Evolutionary conservation across 169 alveolate genomes (phyloP), one percentile per base, ranked within the genome.

Genomic region (Babesia divergens): DNA sequence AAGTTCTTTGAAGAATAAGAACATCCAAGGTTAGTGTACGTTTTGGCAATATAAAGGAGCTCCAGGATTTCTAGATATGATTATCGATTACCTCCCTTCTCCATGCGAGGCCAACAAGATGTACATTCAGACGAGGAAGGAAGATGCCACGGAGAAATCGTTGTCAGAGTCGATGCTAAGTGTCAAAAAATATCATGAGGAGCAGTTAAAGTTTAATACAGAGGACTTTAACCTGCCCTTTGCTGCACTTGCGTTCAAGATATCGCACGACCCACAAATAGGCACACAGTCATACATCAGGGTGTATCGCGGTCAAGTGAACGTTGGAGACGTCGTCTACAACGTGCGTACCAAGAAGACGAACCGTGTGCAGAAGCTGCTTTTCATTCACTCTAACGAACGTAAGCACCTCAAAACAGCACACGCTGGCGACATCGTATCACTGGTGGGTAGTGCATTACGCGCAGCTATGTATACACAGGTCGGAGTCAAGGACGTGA

Each of bases 1-100:
- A 8, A 84, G 95, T 38, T 91, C 99, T 34, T 74, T 96, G 44
- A 94, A 95, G 70, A 96, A 96, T 74, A 92, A 89, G 53, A 87
- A 84, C 34, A 65, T 84, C 24, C 91, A 84, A 28, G 88, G 77
- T 53, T 22, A 4, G 62, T 6, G 13, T 0, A 40, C 67, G 14
- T 26, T 22, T 6, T 34, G 11, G 1, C 16, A 29, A 14, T 13
- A 14, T 51, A 3, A 2, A 51, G 6, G 5, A 32, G 5, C n/a
- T 3, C 26, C 44, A 66, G 77, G 81, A 8, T 38, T 87, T 43
- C 79, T 87, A 1, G 92, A 87, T 47, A 50, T 83, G 60, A 67
- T 87, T 5, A 84, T 83, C n/a, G 89, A 90, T 50, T 92, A 89
- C 76, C 84, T 94, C 24, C 97, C 98, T n/a, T 83, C 93, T 4